Percentiles rank a stretch among this genome's conserved stretches.
These are phyloP conservation scores for Diaporthe sp. DNA, from an alignment of 2,329 filamentous ascomycete genomes.

Conservation along the genomic window DNA sequence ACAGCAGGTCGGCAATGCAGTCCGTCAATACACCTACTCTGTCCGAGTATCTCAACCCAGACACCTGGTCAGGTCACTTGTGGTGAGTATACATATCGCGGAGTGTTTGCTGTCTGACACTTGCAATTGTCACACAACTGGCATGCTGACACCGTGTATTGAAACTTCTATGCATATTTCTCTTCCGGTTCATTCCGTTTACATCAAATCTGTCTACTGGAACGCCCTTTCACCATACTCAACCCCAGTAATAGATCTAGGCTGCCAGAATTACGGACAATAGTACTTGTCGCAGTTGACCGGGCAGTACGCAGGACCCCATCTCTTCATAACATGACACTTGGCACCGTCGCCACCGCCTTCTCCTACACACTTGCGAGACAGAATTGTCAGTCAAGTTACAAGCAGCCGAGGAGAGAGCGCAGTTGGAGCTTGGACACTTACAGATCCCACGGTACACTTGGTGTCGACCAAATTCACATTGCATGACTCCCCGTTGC, in stretches of 20 bases:
- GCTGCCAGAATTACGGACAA: background rate
- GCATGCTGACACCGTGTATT: no score
- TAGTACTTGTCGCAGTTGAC: background rate
- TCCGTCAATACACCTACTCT: no score
- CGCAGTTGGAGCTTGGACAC: background rate
- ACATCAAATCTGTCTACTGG: no score
- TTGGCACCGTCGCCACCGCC: slow-evolving; percentile 1
- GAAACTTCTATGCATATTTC: no score
- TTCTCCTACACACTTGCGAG: background rate
- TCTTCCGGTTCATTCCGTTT: no score
- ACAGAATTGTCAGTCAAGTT: background rate
- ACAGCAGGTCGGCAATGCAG: no score
- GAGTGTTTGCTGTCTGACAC: no score
- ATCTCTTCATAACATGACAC: background rate
- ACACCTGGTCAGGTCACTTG: no score
- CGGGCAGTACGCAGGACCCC: background rate
- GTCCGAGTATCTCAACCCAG: no score
- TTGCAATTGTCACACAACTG: no score
- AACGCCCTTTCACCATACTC: no score
- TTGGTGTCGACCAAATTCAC: background rate
- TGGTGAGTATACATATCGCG: no score
- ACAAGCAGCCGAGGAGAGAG: background rate
- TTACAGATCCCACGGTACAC: background rate
- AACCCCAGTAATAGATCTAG: background rate
- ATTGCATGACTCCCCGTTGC: background rate